Base-by-base conservation (phyloP, 2,329 filamentous ascomycete genomes). In the Penicillium hesseltinei region DNA sequence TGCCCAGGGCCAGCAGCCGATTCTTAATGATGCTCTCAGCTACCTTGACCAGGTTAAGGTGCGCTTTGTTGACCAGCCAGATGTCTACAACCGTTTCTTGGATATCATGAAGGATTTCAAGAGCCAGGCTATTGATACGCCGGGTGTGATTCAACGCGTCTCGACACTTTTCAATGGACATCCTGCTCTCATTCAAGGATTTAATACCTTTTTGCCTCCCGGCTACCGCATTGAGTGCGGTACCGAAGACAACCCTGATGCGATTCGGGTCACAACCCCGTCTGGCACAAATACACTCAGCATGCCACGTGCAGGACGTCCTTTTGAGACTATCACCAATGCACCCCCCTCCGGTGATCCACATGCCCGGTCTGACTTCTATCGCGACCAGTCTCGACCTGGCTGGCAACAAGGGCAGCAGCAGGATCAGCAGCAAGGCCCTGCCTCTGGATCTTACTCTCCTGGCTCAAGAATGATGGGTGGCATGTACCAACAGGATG, bases 21-120 rank as follows among this genome's bases (percentile, higher is more conserved):
- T 95, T 66, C 77, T 95, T 38, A 86, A 86, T 72, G 88, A 90
- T 76, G 94, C 94, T 33, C 82, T 99, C 44, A 97, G 92, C 69
- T 99, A 99, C 71, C 84, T 99, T 25, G 94, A 99, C 71, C 94
- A 97, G 75, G 94, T 99, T 62, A 99, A 99, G 76, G 92, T 97
- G 29, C 92, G 96, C 70, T 99, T 99, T 67, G 90, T 92, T 59
- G 93, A 97, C 62, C 92, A 97, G 65, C 92, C 94, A 4, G 93
- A 97, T 74, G 94, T 99, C 0, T 99, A 99, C 70, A 97, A 97
- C 70, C 84, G 90, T 38, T 97, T 99, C 68, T 79, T 99, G 45
- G 94, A 99, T 67, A 99, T 99, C 48, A 99, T 99, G 94, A 99
- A 99, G 71, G 94, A 99, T 68, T 99, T 99, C 75, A 99, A 99